phyloP scores from a whole-genome alignment of 306 rosid genomes.

The Potentilla sterilis region DNA sequence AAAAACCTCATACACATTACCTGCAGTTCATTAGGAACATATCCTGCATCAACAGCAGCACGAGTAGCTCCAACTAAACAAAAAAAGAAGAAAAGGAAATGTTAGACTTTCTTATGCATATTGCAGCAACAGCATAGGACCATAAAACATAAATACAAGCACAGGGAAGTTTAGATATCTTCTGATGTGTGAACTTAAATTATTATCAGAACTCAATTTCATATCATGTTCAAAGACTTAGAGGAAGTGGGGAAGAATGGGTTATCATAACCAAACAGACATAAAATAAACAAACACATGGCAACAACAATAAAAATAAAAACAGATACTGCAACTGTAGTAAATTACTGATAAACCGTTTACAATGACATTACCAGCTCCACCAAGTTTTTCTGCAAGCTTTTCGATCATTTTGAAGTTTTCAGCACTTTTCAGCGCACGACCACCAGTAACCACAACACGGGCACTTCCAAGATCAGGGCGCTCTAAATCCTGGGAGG shows the following conservation, averaged over 20 bases:
- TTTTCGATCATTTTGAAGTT: slow-evolving; percentile 91
- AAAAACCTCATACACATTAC: slow-evolving; percentile 34
- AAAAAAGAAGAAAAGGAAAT: slow-evolving; percentile 31
- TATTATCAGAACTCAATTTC: neutral
- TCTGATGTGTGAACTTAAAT: neutral
- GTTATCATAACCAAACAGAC: neutral
- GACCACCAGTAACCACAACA: slow-evolving; percentile 83
- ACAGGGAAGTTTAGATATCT: neutral
- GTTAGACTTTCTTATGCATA: slow-evolving; percentile 16
- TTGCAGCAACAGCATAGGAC: slow-evolving; percentile 9
- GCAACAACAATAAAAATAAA: neutral
- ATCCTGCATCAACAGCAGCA: slow-evolving; percentile 98
- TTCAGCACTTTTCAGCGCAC: slow-evolving; percentile 81
- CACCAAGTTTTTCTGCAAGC: slow-evolving; percentile 86
- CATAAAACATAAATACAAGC: neutral
- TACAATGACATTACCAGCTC: slow-evolving; percentile 58
- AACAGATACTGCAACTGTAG: neutral
- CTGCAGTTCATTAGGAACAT: slow-evolving; percentile 94
- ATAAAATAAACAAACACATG: slow-evolving; percentile 5
- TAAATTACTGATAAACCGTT: neutral
- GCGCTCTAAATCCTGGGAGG: slow-evolving; percentile 64
- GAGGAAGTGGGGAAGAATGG: neutral
- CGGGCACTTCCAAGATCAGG: slow-evolving; percentile 96
- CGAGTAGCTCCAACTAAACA: slow-evolving; percentile 87
- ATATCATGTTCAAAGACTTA: neutral